Conservation (phyloP, 768 basidiomycete species). For the Boletales sp. region DNA sequence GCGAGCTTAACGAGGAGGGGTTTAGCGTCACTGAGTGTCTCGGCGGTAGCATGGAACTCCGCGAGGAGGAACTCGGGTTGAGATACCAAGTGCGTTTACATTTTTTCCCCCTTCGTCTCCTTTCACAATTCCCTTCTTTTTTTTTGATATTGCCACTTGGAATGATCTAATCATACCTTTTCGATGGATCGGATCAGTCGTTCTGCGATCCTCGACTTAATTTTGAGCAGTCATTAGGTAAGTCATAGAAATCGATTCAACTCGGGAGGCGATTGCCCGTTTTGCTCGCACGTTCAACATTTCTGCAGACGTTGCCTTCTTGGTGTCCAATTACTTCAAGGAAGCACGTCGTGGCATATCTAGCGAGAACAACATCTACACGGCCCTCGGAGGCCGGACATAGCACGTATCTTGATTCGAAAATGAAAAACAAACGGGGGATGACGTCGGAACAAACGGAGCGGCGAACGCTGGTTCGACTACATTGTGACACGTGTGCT, state of each 20-base stretch:
- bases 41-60: conserved; percentile 93
- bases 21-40: conserved; percentile 96
- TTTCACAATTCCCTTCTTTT: too few relatives aligned
- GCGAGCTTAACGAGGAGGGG: conserved; percentile 86
- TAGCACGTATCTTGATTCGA: neutral
- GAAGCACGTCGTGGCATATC: conserved; percentile 48
- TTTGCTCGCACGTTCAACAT: too few relatives aligned
- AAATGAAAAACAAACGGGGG: conserved; percentile 12
- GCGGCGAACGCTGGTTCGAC: neutral
- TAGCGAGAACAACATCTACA: conserved; percentile 24
- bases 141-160: too few relatives aligned
- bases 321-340: conserved; percentile 79
- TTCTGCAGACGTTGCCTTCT: conserved; percentile 73
- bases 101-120: neutral
- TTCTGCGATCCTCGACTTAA: conserved; percentile 95
- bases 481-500: conserved; percentile 7
- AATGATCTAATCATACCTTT: neutral
- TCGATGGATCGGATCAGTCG: conserved; percentile 40
- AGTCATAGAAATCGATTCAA: conserved; percentile 20
- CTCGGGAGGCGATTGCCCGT: neutral
- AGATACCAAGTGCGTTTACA: conserved; percentile 68
- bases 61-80: conserved; percentile 84
- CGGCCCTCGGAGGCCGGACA: conserved; percentile 28
- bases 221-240: conserved; percentile 92
- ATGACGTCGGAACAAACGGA: neutral